A percentile compares a stretch with the other conserved stretches of the same genome.
Evolutionary conservation across 345 rosid species (phyloP).

Genomic region (Cardamine resedifolia): DNA sequence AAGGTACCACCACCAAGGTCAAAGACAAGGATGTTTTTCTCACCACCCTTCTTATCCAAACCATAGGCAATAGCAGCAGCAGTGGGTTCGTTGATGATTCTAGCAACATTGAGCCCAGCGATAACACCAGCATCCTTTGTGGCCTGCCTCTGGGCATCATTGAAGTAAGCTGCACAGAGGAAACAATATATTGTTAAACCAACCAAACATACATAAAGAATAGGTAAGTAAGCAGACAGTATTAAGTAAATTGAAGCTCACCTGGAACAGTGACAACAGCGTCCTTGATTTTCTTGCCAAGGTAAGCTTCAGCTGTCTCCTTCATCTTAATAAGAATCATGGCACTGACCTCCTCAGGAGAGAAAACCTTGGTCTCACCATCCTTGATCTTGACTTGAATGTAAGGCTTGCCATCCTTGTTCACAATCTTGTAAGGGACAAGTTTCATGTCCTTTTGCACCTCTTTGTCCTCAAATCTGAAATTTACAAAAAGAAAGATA

Average conservation of each 20-base stretch:
- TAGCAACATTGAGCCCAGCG: conserved; percentile 94
- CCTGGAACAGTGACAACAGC: conserved; percentile 99
- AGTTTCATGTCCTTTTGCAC: conserved; percentile 94
- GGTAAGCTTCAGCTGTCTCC: conserved; percentile 97
- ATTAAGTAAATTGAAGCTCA: conserved; percentile 30
- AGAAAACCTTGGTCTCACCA: conserved; percentile 93
- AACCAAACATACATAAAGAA: neutral
- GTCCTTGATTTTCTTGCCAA: conserved; percentile 98
- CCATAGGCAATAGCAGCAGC: conserved; percentile 99
- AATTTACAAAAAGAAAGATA: neutral
- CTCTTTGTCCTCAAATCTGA: conserved; percentile 88
- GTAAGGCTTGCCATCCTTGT: conserved; percentile 91
- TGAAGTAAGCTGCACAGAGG: conserved; percentile 79
- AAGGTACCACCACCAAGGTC: conserved; percentile 99
- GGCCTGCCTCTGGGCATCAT: conserved; percentile 98
- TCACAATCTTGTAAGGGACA: conserved; percentile 87
- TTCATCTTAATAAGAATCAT: conserved; percentile 92
- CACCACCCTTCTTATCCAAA: conserved; percentile 94
- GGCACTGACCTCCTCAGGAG: conserved; percentile 96
- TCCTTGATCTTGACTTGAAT: conserved; percentile 88
- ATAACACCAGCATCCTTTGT: conserved; percentile 97
- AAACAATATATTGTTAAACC: conserved; percentile 1
- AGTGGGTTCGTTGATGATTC: conserved; percentile 96
- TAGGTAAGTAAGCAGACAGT: neutral
- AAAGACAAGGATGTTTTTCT: conserved; percentile 97